A percentile compares a stretch with the other conserved stretches of the same genome.
Evolutionary conservation across 441 rosid genomes (phyloP).

Genomic region (Breynia disticha): DNA sequence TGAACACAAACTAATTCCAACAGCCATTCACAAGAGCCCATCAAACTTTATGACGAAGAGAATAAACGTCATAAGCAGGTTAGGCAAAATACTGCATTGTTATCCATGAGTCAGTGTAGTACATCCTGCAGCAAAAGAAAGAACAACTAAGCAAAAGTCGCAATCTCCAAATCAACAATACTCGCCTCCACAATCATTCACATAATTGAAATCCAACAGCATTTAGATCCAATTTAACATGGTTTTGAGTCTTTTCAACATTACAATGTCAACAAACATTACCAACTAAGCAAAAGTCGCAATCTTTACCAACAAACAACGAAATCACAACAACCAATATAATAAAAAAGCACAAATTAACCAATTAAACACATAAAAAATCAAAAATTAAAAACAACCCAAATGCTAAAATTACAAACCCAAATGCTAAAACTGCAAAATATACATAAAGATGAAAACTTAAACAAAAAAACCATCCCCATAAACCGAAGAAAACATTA

Average conservation of each 20-base stretch:
- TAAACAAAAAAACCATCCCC: background rate
- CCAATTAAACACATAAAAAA: background rate
- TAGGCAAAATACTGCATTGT: constrained; percentile 23
- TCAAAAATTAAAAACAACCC: background rate
- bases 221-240: background rate
- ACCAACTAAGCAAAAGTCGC: background rate
- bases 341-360: background rate
- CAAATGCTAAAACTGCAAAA: background rate
- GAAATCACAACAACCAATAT: background rate
- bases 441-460: background rate
- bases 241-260: background rate
- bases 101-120: constrained; percentile 18
- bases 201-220: background rate
- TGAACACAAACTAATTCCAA: constrained; percentile 25
- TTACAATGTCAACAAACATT: background rate
- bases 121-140: constrained; percentile 6
- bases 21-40: constrained; percentile 30
- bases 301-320: background rate
- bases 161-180: background rate
- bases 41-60: constrained; percentile 11
- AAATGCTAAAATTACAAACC: background rate
- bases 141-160: no score
- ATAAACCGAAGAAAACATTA: background rate
- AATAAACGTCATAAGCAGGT: constrained; percentile 10
- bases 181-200: background rate